Conservation (phyloP, 2,329 filamentous ascomycete genomes). For the Coniochaeta sp. region DNA sequence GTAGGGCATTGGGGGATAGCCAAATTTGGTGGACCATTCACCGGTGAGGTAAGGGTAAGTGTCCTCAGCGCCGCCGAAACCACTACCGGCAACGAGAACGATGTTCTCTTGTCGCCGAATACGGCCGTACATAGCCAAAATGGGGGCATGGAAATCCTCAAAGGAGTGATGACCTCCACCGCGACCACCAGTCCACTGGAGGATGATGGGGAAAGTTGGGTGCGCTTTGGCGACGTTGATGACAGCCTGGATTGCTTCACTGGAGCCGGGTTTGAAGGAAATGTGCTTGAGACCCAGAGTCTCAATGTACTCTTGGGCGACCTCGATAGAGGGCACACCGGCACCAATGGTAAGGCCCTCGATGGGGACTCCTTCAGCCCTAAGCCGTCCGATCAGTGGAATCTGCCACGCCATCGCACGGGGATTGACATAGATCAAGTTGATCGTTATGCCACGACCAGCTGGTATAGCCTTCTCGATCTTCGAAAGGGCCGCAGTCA, state of each 20-base stretch:
- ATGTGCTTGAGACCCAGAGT: slow-evolving; percentile 92
- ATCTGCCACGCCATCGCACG: slow-evolving; percentile 91
- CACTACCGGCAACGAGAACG: slow-evolving; percentile 81
- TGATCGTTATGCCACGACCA: slow-evolving; percentile 81
- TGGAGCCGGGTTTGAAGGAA: slow-evolving; percentile 85
- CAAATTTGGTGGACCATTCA: slow-evolving; percentile 77
- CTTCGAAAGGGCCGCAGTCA: slow-evolving; percentile 76
- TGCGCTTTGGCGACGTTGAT: slow-evolving; percentile 95
- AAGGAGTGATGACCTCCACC: slow-evolving; percentile 92
- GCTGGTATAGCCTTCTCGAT: slow-evolving; percentile 79
- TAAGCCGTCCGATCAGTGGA: slow-evolving; percentile 69
- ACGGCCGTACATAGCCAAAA: slow-evolving; percentile 83
- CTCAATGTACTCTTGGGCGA: slow-evolving; percentile 88
- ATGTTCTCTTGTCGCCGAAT: slow-evolving; percentile 83
- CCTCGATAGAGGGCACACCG: slow-evolving; percentile 87
- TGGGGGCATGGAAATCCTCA: slow-evolving; percentile 90
- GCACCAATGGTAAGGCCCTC: slow-evolving; percentile 90
- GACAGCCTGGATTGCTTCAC: slow-evolving; percentile 79
- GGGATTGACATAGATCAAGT: slow-evolving; percentile 87
- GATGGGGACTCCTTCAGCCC: slow-evolving; percentile 80
- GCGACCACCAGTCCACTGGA: slow-evolving; percentile 93
- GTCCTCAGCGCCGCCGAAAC: slow-evolving; percentile 83
- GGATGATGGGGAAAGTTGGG: slow-evolving; percentile 81
- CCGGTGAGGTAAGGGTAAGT: slow-evolving; percentile 91
- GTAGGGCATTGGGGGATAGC: slow-evolving; percentile 89